These are phyloP conservation scores for Obelidium mucronatum DNA, from an alignment of 192 early-diverging fungal species.

Conservation along the genomic window DNA sequence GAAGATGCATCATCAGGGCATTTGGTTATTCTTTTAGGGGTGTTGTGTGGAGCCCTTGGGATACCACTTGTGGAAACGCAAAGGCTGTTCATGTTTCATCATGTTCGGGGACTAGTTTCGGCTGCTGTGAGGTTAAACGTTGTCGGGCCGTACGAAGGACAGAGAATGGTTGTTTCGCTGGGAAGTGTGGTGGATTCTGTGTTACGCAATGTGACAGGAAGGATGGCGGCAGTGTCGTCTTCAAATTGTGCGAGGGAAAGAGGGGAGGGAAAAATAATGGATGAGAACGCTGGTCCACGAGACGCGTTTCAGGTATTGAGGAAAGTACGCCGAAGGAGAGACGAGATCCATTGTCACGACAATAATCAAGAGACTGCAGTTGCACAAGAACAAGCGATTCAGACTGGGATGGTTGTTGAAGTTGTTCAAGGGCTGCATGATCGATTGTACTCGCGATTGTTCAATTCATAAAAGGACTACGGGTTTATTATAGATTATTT, in stretches of 20 bases:
- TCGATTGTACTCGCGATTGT: conserved; percentile 54
- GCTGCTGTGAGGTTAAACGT: conserved; percentile 89
- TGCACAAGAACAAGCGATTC: not conserved
- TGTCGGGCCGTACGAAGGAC: conserved; percentile 88
- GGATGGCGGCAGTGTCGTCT: not conserved
- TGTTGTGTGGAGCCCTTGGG: conserved; percentile 65
- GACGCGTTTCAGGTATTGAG: not conserved
- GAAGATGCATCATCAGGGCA: too few relatives aligned
- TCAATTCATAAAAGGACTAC: conserved; percentile 54
- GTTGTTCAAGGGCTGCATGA: conserved; percentile 55
- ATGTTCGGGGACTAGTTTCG: conserved; percentile 85
- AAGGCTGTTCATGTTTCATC: conserved; percentile 83
- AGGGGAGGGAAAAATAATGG: not conserved
- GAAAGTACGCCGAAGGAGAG: not conserved
- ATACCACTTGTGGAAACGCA: conserved; percentile 60
- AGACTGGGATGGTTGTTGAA: conserved; percentile 50
- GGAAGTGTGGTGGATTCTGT: not conserved
- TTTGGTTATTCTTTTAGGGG: conserved; percentile 80
- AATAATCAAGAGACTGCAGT: not conserved
- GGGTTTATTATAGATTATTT: too few relatives aligned
- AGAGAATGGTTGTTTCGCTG: conserved; percentile 66
- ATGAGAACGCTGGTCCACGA: not conserved
- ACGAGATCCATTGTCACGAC: too few relatives aligned
- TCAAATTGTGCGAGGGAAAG: not conserved
- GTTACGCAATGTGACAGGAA: not conserved